Evolutionary conservation across 306 rosid species (phyloP), one percentile per base, ranked within the genome.

Genomic region (Macrotyloma uniflorum): DNA sequence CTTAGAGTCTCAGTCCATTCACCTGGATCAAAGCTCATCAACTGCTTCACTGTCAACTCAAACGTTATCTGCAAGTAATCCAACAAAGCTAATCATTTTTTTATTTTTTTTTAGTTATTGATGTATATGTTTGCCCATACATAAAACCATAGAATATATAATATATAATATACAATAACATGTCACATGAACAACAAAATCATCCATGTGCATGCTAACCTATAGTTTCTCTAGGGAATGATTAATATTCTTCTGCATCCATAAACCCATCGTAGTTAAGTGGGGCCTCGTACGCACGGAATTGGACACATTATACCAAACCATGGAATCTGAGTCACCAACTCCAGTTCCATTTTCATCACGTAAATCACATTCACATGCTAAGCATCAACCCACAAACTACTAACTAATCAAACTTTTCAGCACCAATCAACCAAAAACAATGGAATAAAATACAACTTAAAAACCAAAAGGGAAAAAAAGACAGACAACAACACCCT

Each of bases 31-130:
- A 91, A 91, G 88, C 99, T 93, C 97, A 95, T 93, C 19, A 95
- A 75, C 71, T 95, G 99, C 90, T 95, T 95, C 93, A 95, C 91
- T 64, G 98, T 93, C 83, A 95, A 83, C 81, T 95, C 99, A 85
- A 95, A 95, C n/a, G 99, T 95, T 76, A 95, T 95, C 99, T 95
- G 88, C 87, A 62, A 71, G 40, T 14, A 67, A 14, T 65, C 22
- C 54, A 59, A 13, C 15, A 40, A 51, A 67, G 4, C 16, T 42
- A 42, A 12, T 42, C 4, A 42, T 11, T 42, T 42, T 10, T 42
- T 3, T n/a, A n/a, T n/a, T 13, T 0, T 32, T 4, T 32, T 42
- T 16, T 62, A 16, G 8, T 62, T 5, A 13, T 11, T 4, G 0
- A 8, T 8, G 35, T 30, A 16, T 62, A n/a, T 24, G 71, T 38